phyloP scores from a whole-genome alignment of 192 early-diverging fungal genomes.

The Coemansia sp. region DNA sequence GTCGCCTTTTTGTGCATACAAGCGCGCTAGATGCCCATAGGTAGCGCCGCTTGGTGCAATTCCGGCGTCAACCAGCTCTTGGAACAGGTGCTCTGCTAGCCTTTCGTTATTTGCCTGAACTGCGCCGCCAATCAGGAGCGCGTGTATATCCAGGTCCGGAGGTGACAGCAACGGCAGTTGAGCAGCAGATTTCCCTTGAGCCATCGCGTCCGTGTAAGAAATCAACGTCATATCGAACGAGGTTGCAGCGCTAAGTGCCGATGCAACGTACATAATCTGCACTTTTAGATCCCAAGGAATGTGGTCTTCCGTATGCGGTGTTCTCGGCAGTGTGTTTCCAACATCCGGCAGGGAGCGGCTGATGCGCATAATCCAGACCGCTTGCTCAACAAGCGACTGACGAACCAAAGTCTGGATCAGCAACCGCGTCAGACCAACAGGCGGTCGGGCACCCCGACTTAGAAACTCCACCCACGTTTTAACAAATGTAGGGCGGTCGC shows the following conservation, averaged over 20 bases:
- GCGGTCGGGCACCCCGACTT: conserved; percentile 46
- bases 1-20: conserved; percentile 38
- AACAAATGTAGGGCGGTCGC: conserved; percentile 47
- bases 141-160: conserved; percentile 41
- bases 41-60: conserved; percentile 35
- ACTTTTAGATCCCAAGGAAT: conserved; percentile 53
- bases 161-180: conserved; percentile 33
- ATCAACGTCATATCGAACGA: conserved; percentile 24
- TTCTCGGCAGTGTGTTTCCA: conserved; percentile 24
- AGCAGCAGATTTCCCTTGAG: conserved; percentile 31
- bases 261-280: conserved; percentile 45
- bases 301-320: conserved; percentile 21
- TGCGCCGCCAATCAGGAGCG: conserved; percentile 45
- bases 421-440: conserved; percentile 26
- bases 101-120: conserved; percentile 30
- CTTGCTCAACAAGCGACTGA: conserved; percentile 48
- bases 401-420: conserved; percentile 44
- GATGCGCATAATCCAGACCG: conserved; percentile 54
- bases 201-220: conserved; percentile 27
- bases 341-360: conserved; percentile 45
- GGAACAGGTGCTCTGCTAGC: conserved; percentile 45
- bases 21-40: conserved; percentile 36
- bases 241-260: conserved; percentile 39
- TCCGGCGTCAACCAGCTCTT: conserved; percentile 40
- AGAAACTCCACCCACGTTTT: conserved; percentile 48